A percentile compares a stretch with the other conserved stretches of the same genome.
These are phyloP conservation scores for Klebsormidium nitens DNA, from an alignment of 139 green algal species.

Conservation along the genomic window DNA sequence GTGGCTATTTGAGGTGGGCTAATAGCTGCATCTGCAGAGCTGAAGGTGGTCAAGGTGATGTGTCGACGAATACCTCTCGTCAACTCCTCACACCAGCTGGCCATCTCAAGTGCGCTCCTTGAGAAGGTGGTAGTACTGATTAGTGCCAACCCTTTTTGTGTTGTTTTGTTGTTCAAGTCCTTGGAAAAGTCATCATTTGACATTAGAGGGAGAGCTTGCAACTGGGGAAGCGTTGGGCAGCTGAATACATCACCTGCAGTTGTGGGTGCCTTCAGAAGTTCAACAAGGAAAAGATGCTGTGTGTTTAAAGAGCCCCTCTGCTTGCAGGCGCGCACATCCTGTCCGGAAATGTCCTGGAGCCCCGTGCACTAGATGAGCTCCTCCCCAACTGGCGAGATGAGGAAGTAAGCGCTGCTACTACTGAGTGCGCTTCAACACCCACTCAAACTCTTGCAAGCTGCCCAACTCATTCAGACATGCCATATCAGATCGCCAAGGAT, in stretches of 20 bases:
- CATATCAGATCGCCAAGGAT: too few relatives aligned
- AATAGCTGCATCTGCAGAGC: not conserved
- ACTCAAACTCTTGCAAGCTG: not conserved
- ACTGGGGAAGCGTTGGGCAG: not conserved
- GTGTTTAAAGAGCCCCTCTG: conserved; percentile 21
- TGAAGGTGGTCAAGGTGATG: not conserved
- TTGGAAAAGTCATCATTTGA: not conserved
- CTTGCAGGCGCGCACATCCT: conserved; percentile 70
- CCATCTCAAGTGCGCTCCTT: too few relatives aligned
- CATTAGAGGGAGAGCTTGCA: not conserved
- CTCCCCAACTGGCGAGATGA: conserved; percentile 79
- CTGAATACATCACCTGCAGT: not conserved
- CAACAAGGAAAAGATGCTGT: not conserved
- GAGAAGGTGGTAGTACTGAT: not conserved
- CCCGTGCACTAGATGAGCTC: conserved; percentile 76
- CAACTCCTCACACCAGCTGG: too few relatives aligned
- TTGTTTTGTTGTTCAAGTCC: not conserved
- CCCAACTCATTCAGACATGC: too few relatives aligned
- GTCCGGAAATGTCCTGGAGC: conserved; percentile 83
- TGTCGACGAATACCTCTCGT: not conserved
- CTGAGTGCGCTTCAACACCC: not conserved
- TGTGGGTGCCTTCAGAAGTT: not conserved
- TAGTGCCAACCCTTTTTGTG: not conserved
- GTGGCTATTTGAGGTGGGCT: conserved; percentile 6
- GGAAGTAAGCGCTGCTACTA: too few relatives aligned